Conservation (phyloP, 495 filamentous ascomycete genomes). For the Aspergillus haitiensis region DNA sequence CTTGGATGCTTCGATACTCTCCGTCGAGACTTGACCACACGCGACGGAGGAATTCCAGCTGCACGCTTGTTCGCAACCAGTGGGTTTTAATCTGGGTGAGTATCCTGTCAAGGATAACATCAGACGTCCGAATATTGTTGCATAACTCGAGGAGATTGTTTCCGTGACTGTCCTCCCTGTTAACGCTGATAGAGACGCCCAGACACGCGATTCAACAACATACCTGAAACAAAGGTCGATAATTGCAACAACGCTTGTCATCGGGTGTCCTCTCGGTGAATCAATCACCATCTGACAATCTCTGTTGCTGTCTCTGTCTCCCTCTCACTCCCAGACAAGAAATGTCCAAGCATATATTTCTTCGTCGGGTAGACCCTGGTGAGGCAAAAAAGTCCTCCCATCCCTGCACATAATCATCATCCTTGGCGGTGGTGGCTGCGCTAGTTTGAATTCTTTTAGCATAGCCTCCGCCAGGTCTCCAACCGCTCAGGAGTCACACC, state of each 20-base stretch:
- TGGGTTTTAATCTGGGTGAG: background rate
- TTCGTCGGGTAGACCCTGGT: too few relatives aligned
- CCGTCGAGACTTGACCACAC: background rate
- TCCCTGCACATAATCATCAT: too few relatives aligned
- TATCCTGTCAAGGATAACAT: background rate
- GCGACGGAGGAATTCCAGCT: conserved; percentile 1
- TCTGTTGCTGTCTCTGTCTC: too few relatives aligned
- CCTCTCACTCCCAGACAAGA: too few relatives aligned
- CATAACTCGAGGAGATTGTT: background rate
- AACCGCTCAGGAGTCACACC: too few relatives aligned
- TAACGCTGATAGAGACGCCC: background rate
- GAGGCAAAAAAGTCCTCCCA: too few relatives aligned
- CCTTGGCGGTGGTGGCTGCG: too few relatives aligned
- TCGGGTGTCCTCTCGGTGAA: too few relatives aligned
- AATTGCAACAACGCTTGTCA: background rate
- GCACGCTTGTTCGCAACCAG: background rate
- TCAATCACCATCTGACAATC: too few relatives aligned
- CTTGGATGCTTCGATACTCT: background rate
- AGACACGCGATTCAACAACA: background rate
- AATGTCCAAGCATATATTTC: too few relatives aligned
- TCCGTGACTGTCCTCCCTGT: background rate
- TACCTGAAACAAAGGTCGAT: conserved; percentile 1
- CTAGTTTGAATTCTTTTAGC: too few relatives aligned
- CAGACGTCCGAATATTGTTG: background rate
- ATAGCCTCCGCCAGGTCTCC: too few relatives aligned